Evolutionary conservation across 305 asterid genomes (phyloP).

Genomic region (Fraxinus xanthoxyloides): DNA sequence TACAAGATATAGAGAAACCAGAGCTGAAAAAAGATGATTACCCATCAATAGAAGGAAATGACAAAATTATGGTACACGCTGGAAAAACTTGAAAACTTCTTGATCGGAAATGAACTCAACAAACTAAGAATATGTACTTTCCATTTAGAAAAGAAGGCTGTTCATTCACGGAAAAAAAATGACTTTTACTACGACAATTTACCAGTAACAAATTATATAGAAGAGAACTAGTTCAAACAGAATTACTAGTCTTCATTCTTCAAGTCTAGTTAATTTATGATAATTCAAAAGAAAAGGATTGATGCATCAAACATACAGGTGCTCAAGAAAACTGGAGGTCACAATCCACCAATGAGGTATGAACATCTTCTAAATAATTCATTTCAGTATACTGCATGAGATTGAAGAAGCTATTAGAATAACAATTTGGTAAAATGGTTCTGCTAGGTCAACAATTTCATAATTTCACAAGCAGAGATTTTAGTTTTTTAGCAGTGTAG

Average conservation of each 20-base stretch:
- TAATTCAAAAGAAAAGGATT: background rate
- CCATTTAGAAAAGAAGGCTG: background rate
- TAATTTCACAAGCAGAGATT: background rate
- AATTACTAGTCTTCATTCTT: background rate
- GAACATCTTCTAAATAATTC: constrained; percentile 27
- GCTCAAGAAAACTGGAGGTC: constrained; percentile 12
- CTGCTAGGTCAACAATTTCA: background rate
- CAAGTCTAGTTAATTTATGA: background rate
- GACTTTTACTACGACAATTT: constrained; percentile 6
- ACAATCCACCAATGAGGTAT: constrained; percentile 1
- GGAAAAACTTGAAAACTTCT: background rate
- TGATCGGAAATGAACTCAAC: background rate
- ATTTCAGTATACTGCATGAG: constrained; percentile 42
- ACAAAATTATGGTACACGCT: background rate
- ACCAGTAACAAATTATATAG: constrained; percentile 3
- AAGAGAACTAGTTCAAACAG: background rate
- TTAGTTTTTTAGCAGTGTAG: background rate
- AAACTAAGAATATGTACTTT: background rate
- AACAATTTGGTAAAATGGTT: background rate
- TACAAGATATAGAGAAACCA: background rate
- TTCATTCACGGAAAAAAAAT: background rate
- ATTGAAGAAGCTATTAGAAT: constrained; percentile 18
- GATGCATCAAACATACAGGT: constrained; percentile 19
- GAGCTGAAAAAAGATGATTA: background rate
- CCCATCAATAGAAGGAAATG: background rate